Conservation (phyloP, 768 basidiomycete genomes). For the Russula foetens region DNA sequence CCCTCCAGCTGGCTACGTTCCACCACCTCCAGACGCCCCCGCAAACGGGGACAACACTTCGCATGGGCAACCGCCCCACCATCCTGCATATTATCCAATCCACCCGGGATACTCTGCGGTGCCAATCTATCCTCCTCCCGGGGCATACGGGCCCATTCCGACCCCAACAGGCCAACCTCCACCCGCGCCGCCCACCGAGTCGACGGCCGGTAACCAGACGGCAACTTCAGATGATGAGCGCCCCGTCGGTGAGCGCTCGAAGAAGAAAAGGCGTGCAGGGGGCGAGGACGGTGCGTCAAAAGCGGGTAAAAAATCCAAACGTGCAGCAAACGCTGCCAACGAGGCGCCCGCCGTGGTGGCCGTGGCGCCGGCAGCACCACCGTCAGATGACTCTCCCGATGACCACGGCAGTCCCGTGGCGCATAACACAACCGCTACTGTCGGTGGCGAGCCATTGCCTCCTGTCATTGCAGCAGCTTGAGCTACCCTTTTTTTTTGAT, state of each 20-base stretch:
- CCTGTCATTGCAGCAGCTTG: constrained; percentile 20
- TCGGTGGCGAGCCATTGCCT: constrained; percentile 10
- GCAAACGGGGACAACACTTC: constrained; percentile 26
- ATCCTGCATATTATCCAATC: constrained; percentile 33
- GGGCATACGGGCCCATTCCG: constrained; percentile 18
- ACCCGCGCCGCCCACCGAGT: neutral
- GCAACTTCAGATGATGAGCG: constrained; percentile 15
- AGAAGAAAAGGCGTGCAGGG: constrained; percentile 17
- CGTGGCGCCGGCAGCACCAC: neutral
- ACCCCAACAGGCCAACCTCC: constrained; percentile 4
- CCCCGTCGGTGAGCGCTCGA: neutral
- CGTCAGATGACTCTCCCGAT: constrained; percentile 3
- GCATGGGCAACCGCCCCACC: constrained; percentile 27
- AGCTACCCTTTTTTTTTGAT: neutral
- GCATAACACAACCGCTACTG: neutral
- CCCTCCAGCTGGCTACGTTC: constrained; percentile 34
- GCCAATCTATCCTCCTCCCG: constrained; percentile 27
- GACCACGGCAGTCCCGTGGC: constrained; percentile 12
- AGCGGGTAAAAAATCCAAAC: constrained; percentile 28
- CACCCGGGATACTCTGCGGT: constrained; percentile 31
- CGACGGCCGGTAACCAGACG: constrained; percentile 20
- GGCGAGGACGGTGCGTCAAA: constrained; percentile 27
- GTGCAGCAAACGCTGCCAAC: neutral
- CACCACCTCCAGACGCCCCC: constrained; percentile 30
- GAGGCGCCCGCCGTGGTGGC: neutral